These are phyloP conservation scores for Mycena haematopus DNA, from an alignment of 768 basidiomycete species.

Conservation along the genomic window DNA sequence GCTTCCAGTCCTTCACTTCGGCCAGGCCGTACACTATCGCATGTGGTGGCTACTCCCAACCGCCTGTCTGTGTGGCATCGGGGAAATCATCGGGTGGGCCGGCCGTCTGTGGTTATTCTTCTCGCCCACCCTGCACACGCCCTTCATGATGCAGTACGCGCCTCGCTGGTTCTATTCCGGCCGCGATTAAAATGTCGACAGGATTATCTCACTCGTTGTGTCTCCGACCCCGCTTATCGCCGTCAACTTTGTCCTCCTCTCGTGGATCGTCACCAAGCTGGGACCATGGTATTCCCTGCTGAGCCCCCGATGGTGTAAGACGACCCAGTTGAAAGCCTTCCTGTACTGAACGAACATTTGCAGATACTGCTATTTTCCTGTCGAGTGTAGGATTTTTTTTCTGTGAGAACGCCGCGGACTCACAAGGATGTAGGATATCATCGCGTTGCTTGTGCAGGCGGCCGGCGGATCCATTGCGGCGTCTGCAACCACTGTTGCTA, in stretches of 20 bases:
- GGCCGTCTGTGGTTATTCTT: too few species aligned
- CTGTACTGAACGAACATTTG: neutral
- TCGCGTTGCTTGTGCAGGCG: conserved; percentile 47
- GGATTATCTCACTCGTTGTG: too few species aligned
- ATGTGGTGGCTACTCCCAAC: too few species aligned
- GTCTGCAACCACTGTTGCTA: conserved; percentile 12
- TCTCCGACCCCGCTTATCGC: conserved; percentile 45
- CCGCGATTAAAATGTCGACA: too few species aligned
- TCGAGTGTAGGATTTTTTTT: neutral
- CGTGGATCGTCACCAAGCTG: conserved; percentile 37
- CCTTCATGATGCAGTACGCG: too few species aligned
- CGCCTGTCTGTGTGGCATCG: too few species aligned
- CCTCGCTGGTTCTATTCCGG: too few species aligned
- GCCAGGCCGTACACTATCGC: too few species aligned
- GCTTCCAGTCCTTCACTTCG: too few species aligned
- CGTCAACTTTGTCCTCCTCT: conserved; percentile 49
- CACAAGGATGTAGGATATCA: conserved; percentile 41
- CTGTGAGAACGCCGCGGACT: neutral
- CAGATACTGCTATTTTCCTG: conserved; percentile 7
- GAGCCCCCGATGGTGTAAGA: neutral
- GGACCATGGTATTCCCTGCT: conserved; percentile 47
- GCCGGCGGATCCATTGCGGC: conserved; percentile 48
- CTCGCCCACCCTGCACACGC: too few species aligned
- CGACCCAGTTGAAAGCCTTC: neutral
- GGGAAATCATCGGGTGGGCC: too few species aligned